phyloP scores from a whole-genome alignment of 306 rosid genomes.

The Quercus mongolica region DNA sequence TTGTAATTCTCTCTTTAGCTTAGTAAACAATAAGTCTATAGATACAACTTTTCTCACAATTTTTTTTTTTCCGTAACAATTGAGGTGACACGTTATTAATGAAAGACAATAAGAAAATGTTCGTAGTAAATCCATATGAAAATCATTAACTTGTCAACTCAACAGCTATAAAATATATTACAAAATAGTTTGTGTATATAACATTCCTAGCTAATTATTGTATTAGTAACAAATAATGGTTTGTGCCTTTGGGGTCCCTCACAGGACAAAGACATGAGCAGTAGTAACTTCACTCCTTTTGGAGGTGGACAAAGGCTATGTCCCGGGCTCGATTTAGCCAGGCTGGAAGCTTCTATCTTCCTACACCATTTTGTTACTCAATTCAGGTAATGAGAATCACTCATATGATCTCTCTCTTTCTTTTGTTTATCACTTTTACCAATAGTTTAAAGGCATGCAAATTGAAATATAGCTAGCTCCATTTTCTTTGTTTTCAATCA shows the following conservation, averaged over 20 bases:
- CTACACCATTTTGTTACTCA: constrained; percentile 81
- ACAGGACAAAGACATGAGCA: constrained; percentile 73
- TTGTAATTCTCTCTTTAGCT: neutral
- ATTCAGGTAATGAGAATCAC: constrained; percentile 55
- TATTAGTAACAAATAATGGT: constrained; percentile 3
- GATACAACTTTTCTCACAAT: no score
- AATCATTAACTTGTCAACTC: no score
- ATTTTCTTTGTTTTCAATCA: neutral
- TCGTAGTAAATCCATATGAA: no score
- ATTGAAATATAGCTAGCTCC: neutral
- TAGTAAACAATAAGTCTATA: no score
- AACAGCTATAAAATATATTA: no score
- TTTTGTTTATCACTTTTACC: neutral
- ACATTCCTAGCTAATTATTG: no score
- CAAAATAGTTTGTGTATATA: no score
- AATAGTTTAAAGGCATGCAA: neutral
- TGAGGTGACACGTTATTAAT: no score
- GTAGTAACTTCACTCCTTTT: constrained; percentile 80
- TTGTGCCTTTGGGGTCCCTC: neutral
- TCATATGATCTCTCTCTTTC: neutral
- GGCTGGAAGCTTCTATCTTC: constrained; percentile 85
- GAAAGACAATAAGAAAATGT: no score
- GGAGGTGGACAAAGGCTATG: constrained; percentile 97
- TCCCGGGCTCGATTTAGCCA: constrained; percentile 93
- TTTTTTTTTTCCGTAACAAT: no score